Conservation (phyloP, 2,329 filamentous ascomycete species). For the Pseudogymnoascus sp. region DNA sequence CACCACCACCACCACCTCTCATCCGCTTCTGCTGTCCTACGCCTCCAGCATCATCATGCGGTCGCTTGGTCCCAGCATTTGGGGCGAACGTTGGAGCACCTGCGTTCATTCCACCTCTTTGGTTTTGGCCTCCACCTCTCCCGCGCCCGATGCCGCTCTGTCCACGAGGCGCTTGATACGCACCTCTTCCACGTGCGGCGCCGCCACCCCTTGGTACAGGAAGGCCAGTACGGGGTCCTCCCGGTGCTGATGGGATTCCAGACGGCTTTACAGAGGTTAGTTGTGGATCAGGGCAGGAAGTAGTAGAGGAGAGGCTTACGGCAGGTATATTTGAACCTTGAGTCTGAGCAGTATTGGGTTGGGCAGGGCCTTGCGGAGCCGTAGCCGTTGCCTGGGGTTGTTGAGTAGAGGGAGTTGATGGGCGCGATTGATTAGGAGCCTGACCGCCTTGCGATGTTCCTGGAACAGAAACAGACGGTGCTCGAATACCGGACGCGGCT, state of each 20-base stretch:
- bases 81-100: constrained; percentile 25
- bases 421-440: background rate
- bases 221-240: constrained; percentile 8
- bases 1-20: constrained; percentile 20
- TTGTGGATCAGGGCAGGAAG: background rate
- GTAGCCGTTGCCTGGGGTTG: background rate
- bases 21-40: constrained; percentile 34
- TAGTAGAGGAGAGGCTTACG: background rate
- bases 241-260: background rate
- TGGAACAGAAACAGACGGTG: constrained; percentile 7
- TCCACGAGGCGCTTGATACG: constrained; percentile 9
- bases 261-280: background rate
- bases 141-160: constrained; percentile 14
- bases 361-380: background rate
- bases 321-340: constrained; percentile 6
- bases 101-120: constrained; percentile 28
- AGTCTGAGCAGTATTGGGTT: constrained; percentile 2
- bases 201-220: constrained; percentile 8
- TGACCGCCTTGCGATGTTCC: background rate
- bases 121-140: constrained; percentile 16
- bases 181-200: constrained; percentile 2
- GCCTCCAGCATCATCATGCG: constrained; percentile 28
- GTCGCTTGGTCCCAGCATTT: constrained; percentile 24
- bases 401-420: background rate
- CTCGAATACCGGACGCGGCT: background rate